Base-by-base conservation (phyloP, 768 basidiomycete genomes). In the Suillus tomentosus region DNA sequence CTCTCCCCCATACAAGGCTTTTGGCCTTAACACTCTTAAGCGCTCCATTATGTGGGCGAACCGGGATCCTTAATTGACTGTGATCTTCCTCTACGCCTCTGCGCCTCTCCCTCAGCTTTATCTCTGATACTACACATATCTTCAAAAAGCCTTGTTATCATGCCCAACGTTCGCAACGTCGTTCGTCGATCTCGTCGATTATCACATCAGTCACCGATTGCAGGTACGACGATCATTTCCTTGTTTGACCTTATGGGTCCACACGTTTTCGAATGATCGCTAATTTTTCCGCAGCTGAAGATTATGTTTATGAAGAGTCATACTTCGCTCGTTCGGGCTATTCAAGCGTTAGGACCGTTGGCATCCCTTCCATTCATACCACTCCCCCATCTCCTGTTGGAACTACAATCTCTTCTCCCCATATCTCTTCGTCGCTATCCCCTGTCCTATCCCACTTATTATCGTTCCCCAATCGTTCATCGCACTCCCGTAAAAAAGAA, bases 161-260 rank as follows among this genome's bases (percentile, higher is more conserved):
- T 81, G 79, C 65, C 75, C 19, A 73, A 72, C 54, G 64, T 70
- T 62, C 76, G 73, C 40, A 73, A 74, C 62, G 14, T 42, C 24
- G 58, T 71, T 51, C 80, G 82, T 59, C 79, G 75, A 64, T 85
- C 83, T 31, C 80, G 81, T 47, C 74, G 82, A 54, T 71, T 82
- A 19, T 82, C 81, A 14, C 76, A 72, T 62, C 80, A 76, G 69
- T 73, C 74, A 11, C 79, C 80, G 24, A 67, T 70, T 65, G 64
- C 79, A 48, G 73, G 77, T 70, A 75, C 71, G 77, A 57, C 56
- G 69, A 56, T 72, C 59, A 14, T n/a, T 59, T 14, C 60, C 63
- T 54, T 63, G 57, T 72, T 67, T 68, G 63, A 61, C 64, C 51
- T 63, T 67, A 54, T 68, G 65, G 64, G 67, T 72, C 70, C 71